Evolutionary conservation across 495 filamentous ascomycete species (phyloP).

Genomic region (Aspergillus olivimuriae): DNA sequence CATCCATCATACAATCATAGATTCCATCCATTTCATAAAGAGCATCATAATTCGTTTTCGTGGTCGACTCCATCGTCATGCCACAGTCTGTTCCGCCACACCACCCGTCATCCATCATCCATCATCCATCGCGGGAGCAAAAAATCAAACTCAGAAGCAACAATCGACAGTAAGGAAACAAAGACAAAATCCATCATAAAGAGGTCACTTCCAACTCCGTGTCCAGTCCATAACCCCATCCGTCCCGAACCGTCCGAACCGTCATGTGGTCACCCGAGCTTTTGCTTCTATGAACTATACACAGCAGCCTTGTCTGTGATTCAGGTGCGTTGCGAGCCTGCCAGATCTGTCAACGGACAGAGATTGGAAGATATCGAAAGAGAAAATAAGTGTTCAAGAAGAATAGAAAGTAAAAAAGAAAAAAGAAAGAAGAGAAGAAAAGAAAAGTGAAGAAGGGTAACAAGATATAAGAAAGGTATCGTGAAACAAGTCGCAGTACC

Average conservation of each 20-base stretch:
- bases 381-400: slow-evolving; percentile 1
- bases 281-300: slow-evolving; percentile 15
- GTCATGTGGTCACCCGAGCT: slow-evolving; percentile 3
- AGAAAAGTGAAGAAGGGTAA: not conserved
- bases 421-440: slow-evolving; percentile 8
- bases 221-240: too few species aligned
- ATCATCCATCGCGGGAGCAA: too few species aligned
- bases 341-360: too few species aligned
- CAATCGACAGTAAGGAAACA: slow-evolving; percentile 6
- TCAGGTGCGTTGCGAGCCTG: too few species aligned
- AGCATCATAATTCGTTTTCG: not conserved
- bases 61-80: too few species aligned
- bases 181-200: slow-evolving; percentile 4
- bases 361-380: too few species aligned
- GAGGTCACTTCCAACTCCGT: too few species aligned
- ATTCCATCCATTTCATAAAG: not conserved
- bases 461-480: slow-evolving; percentile 2
- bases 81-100: not conserved
- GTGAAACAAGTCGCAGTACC: too few species aligned
- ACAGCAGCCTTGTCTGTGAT: slow-evolving; percentile 11
- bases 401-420: slow-evolving; percentile 5
- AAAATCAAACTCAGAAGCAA: too few species aligned
- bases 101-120: not conserved
- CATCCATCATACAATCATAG: not conserved
- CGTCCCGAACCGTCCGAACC: slow-evolving; percentile 6